Evolutionary conservation across 352 stramenopile genomes (phyloP).

Genomic region (Phytophthora tubulina): DNA sequence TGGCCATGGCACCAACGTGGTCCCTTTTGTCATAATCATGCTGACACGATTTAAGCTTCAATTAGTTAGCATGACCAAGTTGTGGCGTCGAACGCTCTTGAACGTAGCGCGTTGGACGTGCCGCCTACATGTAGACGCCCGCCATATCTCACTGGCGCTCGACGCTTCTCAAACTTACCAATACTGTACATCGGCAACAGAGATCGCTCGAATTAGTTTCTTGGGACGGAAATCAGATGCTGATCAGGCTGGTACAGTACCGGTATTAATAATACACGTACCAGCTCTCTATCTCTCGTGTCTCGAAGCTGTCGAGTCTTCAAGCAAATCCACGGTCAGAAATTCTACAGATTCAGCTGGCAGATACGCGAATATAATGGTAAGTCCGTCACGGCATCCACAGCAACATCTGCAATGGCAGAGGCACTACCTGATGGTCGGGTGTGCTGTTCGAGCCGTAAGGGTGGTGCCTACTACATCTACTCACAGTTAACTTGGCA

Average conservation of each 20-base stretch:
- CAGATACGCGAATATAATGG: background rate
- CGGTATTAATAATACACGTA: too few relatives aligned
- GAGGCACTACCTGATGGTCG: background rate
- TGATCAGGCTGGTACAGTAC: too few relatives aligned
- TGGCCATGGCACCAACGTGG: background rate
- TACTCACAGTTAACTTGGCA: background rate
- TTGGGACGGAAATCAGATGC: too few relatives aligned
- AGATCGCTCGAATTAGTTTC: too few relatives aligned
- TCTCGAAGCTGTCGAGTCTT: too few relatives aligned
- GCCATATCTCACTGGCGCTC: too few relatives aligned
- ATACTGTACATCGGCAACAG: background rate
- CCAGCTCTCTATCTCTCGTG: too few relatives aligned
- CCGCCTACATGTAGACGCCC: too few relatives aligned
- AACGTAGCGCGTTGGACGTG: too few relatives aligned
- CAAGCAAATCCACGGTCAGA: background rate
- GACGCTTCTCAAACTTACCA: background rate
- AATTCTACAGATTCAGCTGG: background rate
- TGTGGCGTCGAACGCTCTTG: background rate
- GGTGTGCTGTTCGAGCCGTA: background rate
- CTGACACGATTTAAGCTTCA: background rate
- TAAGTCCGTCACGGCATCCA: too few relatives aligned
- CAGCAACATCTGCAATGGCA: background rate
- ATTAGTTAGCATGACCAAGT: slow-evolving; percentile 1
- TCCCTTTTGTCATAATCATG: background rate
- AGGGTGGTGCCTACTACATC: too few relatives aligned